Evolutionary conservation across 2,329 filamentous ascomycete genomes (phyloP).

Genomic region (Talaromyces sp.): DNA sequence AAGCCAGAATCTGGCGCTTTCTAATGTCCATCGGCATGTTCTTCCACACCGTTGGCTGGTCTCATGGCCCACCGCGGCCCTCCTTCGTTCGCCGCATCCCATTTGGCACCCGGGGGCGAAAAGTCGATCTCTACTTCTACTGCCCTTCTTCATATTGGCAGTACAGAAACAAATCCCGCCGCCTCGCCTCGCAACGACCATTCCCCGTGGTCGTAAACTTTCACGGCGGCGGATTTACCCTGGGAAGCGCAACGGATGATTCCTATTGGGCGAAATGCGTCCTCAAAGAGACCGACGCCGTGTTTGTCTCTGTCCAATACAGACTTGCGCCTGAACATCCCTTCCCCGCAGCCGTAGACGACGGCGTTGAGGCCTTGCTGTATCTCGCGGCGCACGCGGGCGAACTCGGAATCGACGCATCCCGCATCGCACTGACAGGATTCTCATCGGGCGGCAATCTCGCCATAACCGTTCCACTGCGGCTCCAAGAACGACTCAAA

Average conservation of each 20-base stretch:
- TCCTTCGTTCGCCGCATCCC: slow-evolving; percentile 57
- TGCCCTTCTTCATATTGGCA: slow-evolving; percentile 46
- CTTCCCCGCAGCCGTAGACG: slow-evolving; percentile 62
- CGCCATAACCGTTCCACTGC: slow-evolving; percentile 59
- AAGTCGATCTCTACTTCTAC: slow-evolving; percentile 59
- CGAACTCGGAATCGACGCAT: slow-evolving; percentile 55
- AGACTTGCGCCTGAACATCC: slow-evolving; percentile 59
- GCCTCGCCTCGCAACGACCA: slow-evolving; percentile 26
- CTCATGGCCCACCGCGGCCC: slow-evolving; percentile 55
- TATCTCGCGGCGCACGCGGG: slow-evolving; percentile 56
- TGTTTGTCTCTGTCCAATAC: slow-evolving; percentile 61
- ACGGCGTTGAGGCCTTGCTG: slow-evolving; percentile 59
- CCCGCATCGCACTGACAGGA: slow-evolving; percentile 57
- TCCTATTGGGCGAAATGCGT: slow-evolving; percentile 57
- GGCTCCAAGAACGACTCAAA: slow-evolving; percentile 41
- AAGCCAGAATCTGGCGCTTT: slow-evolving; percentile 64
- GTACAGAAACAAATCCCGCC: background rate
- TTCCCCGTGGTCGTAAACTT: slow-evolving; percentile 62
- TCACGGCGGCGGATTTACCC: slow-evolving; percentile 61
- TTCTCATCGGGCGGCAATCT: slow-evolving; percentile 64
- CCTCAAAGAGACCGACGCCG: slow-evolving; percentile 53
- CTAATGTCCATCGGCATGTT: slow-evolving; percentile 68
- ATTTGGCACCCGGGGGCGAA: slow-evolving; percentile 46
- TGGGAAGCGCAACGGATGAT: slow-evolving; percentile 60
- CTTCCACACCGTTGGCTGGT: slow-evolving; percentile 60